Base-by-base conservation (phyloP, 345 rosid genomes). In the Citrus unshiu region DNA sequence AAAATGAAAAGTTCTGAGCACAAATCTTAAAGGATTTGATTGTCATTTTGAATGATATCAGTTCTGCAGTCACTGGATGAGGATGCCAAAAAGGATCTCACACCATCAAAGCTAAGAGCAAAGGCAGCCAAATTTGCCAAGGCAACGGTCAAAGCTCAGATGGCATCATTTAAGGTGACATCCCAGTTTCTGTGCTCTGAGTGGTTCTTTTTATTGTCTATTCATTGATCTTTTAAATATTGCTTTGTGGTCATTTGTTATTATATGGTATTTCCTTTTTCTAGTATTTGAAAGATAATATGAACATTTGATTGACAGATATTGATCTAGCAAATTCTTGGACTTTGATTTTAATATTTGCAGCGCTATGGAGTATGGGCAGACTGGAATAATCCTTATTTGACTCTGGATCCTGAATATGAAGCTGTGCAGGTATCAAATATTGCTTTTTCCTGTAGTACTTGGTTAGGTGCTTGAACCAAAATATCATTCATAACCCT, bases 281-380 rank as follows among this genome's bases (percentile, higher is more conserved):
- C 21, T 21, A 32, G 9, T 66, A 7, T 1, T 74, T 43, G 9
- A 74, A 14, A 76, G 10, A 43, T 58, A 34, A 37, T 18, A 22
- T 56, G 1, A 5, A n/a, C 29, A 62, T 34, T 43, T 35, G 58
- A 16, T 67, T 34, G 68, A 10, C 29, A 63, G 39, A 25, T 32
- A 6, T 30, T 30, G 27, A 29, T 24, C 58, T 72, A 22, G 56
- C 34, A 57, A 68, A 69, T 58, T 56, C 51, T 59, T 74, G 39
- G 39, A 40, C 62, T 29, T 71, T 72, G 49, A 57, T 18, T 70
- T 49, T 77, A 75, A 78, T 81, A 39, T 71, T 86, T 90, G 84
- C 89, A 93, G 99, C 96, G 97, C 39, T 92, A 81, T 89, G 99
- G 99, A 83, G 89, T 95, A 64, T 95, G 99, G 99, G 99, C 96